These are phyloP conservation scores for Groenewaldozyma tartarivorans DNA, from an alignment of 805 yeast genomes.

Conservation along the genomic window DNA sequence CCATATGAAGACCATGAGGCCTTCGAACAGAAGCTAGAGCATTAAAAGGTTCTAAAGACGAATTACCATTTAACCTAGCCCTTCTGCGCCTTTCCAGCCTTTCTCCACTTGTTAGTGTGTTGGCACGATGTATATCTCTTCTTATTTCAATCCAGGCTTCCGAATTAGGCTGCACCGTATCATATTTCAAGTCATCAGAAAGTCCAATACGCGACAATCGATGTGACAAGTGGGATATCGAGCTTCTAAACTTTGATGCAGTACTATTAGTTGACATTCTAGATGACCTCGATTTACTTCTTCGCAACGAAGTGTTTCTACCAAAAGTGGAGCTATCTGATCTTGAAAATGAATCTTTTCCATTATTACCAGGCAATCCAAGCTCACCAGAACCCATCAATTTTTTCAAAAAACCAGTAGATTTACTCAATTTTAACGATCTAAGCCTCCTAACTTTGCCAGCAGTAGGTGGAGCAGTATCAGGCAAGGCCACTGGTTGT, in stretches of 20 bases:
- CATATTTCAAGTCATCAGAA: constrained; percentile 6
- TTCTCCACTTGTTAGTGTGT: constrained; percentile 58
- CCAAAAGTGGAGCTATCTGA: too few relatives aligned
- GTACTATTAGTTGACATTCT: constrained; percentile 12
- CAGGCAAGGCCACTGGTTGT: background rate
- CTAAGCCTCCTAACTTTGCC: constrained; percentile 17
- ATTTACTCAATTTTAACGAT: constrained; percentile 21
- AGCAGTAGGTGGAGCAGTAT: background rate
- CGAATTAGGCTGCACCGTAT: constrained; percentile 3
- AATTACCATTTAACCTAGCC: constrained; percentile 51
- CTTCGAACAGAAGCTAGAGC: constrained; percentile 12
- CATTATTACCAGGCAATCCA: too few relatives aligned
- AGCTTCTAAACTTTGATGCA: constrained; percentile 7
- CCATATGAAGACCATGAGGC: constrained; percentile 11
- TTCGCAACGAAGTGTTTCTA: constrained; percentile 5
- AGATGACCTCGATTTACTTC: constrained; percentile 17
- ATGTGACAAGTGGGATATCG: constrained; percentile 8
- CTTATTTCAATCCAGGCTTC: constrained; percentile 42
- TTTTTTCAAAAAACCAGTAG: constrained; percentile 22
- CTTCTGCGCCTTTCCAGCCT: constrained; percentile 50
- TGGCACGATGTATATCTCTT: constrained; percentile 61
- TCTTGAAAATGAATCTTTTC: too few relatives aligned
- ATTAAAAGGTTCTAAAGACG: constrained; percentile 48
- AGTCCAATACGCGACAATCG: too few relatives aligned
- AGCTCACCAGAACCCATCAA: constrained; percentile 14